These are phyloP conservation scores for Aspergillus intermedius DNA, from an alignment of 2,329 filamentous ascomycete genomes.

Conservation along the genomic window DNA sequence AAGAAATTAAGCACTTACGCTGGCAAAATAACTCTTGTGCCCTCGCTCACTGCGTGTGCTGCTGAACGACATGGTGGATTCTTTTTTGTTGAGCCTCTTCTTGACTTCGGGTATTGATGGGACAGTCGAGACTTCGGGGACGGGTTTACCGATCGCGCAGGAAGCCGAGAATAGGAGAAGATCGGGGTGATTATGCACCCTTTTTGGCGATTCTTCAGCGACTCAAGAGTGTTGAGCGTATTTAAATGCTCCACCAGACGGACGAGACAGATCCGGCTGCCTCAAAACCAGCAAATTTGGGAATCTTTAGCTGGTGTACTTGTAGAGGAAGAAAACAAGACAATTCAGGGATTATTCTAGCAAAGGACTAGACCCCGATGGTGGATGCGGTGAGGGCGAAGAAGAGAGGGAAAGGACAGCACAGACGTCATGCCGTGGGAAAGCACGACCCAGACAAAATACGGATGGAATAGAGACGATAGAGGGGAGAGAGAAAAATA, in stretches of 20 bases:
- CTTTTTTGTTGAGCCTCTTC: neutral
- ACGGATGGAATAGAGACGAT: neutral
- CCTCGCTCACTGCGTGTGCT: slow-evolving; percentile 20
- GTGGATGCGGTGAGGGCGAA: slow-evolving; percentile 19
- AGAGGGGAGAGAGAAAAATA: neutral
- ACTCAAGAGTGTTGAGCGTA: neutral
- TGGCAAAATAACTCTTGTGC: slow-evolving; percentile 31
- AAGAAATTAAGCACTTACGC: slow-evolving; percentile 21
- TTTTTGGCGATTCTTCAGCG: neutral
- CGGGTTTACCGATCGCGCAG: slow-evolving; percentile 9
- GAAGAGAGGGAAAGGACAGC: slow-evolving; percentile 2
- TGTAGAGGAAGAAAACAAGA: neutral
- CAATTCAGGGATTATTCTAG: slow-evolving; percentile 2
- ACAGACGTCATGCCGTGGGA: slow-evolving; percentile 20
- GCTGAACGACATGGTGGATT: slow-evolving; percentile 24
- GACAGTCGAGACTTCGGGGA: slow-evolving; percentile 3
- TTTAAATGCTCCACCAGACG: neutral
- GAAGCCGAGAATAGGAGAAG: slow-evolving; percentile 3
- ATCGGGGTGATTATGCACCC: neutral
- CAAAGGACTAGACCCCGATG: slow-evolving; percentile 6
- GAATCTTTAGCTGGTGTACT: neutral
- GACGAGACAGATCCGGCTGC: slow-evolving; percentile 16
- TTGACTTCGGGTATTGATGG: neutral
- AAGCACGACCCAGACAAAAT: slow-evolving; percentile 1
- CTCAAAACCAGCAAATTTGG: slow-evolving; percentile 6